Conservation (phyloP, 2,329 filamentous ascomycete species). For the Gremmenia infestans region DNA sequence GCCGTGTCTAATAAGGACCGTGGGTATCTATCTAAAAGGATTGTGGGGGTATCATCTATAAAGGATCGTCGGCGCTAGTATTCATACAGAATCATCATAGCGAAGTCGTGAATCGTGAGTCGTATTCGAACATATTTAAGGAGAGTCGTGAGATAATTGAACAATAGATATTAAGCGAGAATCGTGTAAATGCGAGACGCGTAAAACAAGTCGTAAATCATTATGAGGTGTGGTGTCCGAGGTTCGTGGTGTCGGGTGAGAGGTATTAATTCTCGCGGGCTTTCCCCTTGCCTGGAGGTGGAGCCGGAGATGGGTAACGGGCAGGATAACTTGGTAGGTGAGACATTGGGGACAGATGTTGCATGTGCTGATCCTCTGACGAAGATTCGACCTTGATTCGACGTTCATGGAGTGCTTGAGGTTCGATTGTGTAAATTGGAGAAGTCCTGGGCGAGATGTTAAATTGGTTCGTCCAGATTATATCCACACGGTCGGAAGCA, state of each 20-base stretch:
- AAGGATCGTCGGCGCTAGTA: constrained; percentile 24
- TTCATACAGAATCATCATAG: constrained; percentile 31
- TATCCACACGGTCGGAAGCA: constrained; percentile 34
- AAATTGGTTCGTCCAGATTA: constrained; percentile 31
- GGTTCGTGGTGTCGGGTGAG: constrained; percentile 1
- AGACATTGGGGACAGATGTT: constrained; percentile 16
- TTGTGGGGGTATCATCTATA: constrained; percentile 21
- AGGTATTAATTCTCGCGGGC: constrained; percentile 28
- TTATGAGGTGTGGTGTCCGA: constrained; percentile 7
- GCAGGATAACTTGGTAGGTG: constrained; percentile 24
- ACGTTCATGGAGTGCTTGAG: constrained; percentile 15
- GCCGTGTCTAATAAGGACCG: constrained; percentile 14
- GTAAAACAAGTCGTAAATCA: constrained; percentile 14
- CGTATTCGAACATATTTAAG: constrained; percentile 19
- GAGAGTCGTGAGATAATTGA: constrained; percentile 19
- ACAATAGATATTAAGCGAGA: constrained; percentile 19
- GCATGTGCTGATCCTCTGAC: constrained; percentile 18
- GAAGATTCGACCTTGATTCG: constrained; percentile 24
- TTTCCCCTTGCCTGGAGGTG: constrained; percentile 28
- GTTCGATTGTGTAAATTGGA: constrained; percentile 25
- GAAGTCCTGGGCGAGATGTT: constrained; percentile 32
- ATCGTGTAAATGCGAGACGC: constrained; percentile 14
- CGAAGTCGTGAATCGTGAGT: constrained; percentile 27
- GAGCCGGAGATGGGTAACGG: constrained; percentile 22
- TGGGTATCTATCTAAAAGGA: constrained; percentile 24